Percentiles rank a stretch among this genome's conserved stretches.
Evolutionary conservation across 139 green algal species (phyloP).

Genomic region (Chlamydomonas schloesseri): DNA sequence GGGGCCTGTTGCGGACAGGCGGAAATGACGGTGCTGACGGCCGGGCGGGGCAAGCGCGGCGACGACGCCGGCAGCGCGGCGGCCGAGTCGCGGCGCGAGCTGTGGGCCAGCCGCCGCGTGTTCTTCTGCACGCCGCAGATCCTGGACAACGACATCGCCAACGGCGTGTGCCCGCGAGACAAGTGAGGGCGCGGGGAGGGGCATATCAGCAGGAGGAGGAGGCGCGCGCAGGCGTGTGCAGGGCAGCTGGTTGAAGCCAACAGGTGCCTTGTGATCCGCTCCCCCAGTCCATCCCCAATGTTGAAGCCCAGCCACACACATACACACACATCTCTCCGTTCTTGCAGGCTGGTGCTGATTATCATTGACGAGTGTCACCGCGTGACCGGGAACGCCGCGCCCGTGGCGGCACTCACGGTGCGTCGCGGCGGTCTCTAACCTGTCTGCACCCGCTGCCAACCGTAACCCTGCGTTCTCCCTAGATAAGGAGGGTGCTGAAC

Average conservation of each 20-base stretch:
- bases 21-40: conserved; percentile 35
- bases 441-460: no score
- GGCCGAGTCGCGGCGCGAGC: not conserved
- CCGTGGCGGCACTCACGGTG: conserved; percentile 11
- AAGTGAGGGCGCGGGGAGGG: not conserved
- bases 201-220: no score
- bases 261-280: no score
- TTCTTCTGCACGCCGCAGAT: conserved; percentile 95
- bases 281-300: no score
- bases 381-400: conserved; percentile 72
- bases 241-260: no score
- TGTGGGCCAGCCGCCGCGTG: conserved; percentile 70
- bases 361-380: conserved; percentile 97
- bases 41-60: not conserved
- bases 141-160: conserved; percentile 90
- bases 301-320: no score
- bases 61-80: not conserved
- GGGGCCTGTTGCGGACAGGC: no score
- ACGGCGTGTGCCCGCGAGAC: conserved; percentile 54
- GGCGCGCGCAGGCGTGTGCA: no score
- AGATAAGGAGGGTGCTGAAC: no score
- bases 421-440: no score
- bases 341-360: conserved; percentile 79
- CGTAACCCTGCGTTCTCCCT: no score
- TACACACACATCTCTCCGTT: no score